Evolutionary conservation across 257 asterid species (phyloP).

Genomic region (Solanum paucissectum): DNA sequence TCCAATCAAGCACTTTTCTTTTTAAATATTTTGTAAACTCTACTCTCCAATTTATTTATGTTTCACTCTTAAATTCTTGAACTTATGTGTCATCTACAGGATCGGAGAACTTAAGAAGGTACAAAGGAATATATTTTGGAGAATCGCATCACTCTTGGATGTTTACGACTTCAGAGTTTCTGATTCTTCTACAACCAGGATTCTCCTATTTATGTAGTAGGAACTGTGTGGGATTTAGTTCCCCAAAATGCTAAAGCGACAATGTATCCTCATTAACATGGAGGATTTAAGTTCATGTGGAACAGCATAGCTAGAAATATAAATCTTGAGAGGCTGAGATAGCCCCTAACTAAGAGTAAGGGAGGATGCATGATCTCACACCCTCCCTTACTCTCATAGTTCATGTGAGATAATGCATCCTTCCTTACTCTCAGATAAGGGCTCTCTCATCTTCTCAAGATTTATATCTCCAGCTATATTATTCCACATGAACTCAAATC

Average conservation of each 20-base stretch:
- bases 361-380: background rate
- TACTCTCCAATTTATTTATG: background rate
- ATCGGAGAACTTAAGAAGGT: background rate
- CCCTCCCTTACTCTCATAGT: too few relatives aligned
- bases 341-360: background rate
- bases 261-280: background rate
- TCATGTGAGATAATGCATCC: too few relatives aligned
- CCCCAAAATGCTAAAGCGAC: background rate
- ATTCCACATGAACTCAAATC: too few relatives aligned
- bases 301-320: background rate
- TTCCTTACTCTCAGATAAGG: too few relatives aligned
- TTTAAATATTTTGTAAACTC: background rate
- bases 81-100: background rate
- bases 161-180: background rate
- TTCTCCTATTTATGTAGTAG: too few relatives aligned
- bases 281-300: background rate
- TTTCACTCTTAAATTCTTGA: background rate
- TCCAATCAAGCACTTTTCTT: background rate
- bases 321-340: background rate
- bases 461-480: too few relatives aligned
- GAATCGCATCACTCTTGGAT: background rate
- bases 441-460: too few relatives aligned
- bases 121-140: too few relatives aligned
- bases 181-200: background rate
- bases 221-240: background rate